Evolutionary conservation across 2,329 filamentous ascomycete species (phyloP).

Genomic region (Magnaporthiopsis incrustans): DNA sequence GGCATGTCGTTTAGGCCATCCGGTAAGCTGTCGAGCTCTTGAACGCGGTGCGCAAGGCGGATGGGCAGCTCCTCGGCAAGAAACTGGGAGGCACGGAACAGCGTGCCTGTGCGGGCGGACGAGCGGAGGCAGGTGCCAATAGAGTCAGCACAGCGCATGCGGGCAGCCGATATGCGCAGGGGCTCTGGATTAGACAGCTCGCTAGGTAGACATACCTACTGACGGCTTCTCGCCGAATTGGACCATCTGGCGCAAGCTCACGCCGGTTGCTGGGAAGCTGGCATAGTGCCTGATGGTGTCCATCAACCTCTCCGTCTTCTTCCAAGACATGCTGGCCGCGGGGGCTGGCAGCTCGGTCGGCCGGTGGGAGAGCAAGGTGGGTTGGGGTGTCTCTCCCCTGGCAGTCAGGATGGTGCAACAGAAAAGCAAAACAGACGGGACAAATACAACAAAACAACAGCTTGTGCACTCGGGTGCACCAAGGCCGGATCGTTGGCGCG

Average conservation of each 20-base stretch:
- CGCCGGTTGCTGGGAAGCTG: conserved; percentile 91
- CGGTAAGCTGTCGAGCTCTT: conserved; percentile 84
- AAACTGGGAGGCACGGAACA: conserved; percentile 97
- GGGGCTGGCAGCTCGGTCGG: background rate
- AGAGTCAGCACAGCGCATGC: conserved; percentile 7
- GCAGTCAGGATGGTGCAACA: background rate
- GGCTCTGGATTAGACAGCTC: background rate
- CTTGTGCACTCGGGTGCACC: background rate
- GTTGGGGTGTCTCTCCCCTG: background rate
- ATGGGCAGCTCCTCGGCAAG: conserved; percentile 97
- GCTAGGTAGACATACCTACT: conserved; percentile 51
- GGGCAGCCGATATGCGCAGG: background rate
- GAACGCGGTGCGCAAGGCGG: conserved; percentile 88
- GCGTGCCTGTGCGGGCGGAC: conserved; percentile 54
- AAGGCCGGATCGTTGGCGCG: background rate
- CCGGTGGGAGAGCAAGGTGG: background rate
- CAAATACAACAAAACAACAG: background rate
- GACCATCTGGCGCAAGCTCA: conserved; percentile 97
- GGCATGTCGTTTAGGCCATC: conserved; percentile 98
- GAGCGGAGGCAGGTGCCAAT: conserved; percentile 5
- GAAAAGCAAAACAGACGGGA: background rate
- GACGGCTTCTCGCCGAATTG: conserved; percentile 95
- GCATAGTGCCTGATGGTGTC: conserved; percentile 96
- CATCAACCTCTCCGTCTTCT: conserved; percentile 82
- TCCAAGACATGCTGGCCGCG: conserved; percentile 75